Percentiles rank a stretch among this genome's conserved stretches.
Evolutionary conservation across 2,329 filamentous ascomycete species (phyloP).

Genomic region (Leptographium wingfieldii): DNA sequence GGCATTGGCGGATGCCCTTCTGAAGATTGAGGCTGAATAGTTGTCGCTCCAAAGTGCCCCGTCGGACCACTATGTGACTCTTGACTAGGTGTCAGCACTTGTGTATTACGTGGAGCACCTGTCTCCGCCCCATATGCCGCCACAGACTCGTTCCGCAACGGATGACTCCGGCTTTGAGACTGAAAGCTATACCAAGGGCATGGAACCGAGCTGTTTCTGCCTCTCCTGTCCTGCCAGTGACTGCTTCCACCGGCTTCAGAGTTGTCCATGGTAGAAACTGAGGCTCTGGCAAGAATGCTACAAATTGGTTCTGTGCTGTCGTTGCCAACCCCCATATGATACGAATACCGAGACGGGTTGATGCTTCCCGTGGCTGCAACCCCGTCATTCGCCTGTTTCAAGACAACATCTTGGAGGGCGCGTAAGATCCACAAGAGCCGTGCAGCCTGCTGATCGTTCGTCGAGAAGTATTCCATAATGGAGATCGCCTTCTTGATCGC

Average conservation of each 20-base stretch:
- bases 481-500: constrained; percentile 30
- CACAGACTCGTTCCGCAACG: background rate
- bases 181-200: background rate
- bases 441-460: constrained; percentile 34
- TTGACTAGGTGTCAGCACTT: background rate
- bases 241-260: background rate
- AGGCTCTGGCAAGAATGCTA: background rate
- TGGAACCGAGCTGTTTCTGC: background rate
- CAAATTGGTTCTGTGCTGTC: background rate
- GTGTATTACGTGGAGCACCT: background rate
- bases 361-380: constrained; percentile 7
- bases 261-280: background rate
- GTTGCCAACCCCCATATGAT: background rate
- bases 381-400: constrained; percentile 13
- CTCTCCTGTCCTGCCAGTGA: background rate
- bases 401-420: constrained; percentile 31
- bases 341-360: background rate
- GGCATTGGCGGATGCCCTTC: background rate
- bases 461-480: constrained; percentile 36
- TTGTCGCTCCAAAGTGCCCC: background rate
- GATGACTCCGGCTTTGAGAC: background rate
- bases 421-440: constrained; percentile 37
- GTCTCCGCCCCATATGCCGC: background rate
- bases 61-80: background rate
- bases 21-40: background rate